These are phyloP conservation scores for Alternaria sp. DNA, from an alignment of 2,329 filamentous ascomycete genomes.

Conservation along the genomic window DNA sequence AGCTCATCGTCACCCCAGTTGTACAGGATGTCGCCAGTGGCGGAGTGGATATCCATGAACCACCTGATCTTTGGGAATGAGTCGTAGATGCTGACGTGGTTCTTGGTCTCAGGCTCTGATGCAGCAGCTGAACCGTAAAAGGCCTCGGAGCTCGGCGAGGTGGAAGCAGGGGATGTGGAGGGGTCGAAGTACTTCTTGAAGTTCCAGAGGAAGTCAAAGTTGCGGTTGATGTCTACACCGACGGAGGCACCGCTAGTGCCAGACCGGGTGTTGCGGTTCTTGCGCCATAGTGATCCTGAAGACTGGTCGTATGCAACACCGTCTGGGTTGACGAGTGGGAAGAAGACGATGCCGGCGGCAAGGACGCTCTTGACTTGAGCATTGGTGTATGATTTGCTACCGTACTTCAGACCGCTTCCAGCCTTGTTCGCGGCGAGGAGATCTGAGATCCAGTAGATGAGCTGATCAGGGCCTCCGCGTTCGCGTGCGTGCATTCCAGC, in stretches of 20 bases:
- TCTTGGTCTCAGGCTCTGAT: conserved; percentile 64
- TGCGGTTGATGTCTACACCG: conserved; percentile 47
- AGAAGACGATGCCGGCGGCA: conserved; percentile 61
- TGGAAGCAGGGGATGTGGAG: conserved; percentile 50
- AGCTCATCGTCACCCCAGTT: conserved; percentile 64
- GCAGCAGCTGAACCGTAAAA: conserved; percentile 60
- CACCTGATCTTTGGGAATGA: conserved; percentile 59
- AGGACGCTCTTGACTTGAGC: conserved; percentile 60
- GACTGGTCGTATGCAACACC: conserved; percentile 46
- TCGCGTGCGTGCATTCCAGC: conserved; percentile 65
- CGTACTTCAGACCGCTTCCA: conserved; percentile 59
- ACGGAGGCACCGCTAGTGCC: conserved; percentile 30
- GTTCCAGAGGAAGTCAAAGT: conserved; percentile 64
- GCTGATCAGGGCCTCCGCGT: conserved; percentile 62
- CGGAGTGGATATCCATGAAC: conserved; percentile 67
- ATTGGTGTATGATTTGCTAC: conserved; percentile 59
- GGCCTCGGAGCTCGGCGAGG: conserved; percentile 53
- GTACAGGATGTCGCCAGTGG: conserved; percentile 60
- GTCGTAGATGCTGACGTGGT: conserved; percentile 60
- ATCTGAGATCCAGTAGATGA: conserved; percentile 65
- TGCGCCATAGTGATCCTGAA: conserved; percentile 43
- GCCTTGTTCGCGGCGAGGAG: conserved; percentile 61
- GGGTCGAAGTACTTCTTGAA: conserved; percentile 55
- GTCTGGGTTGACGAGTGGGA: conserved; percentile 46
- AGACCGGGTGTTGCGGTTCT: conserved; percentile 52